A percentile compares a stretch with the other conserved stretches of the same genome.
Conservation (phyloP, 1,284 basidiomycete species). For the Ustilago loliicola region DNA sequence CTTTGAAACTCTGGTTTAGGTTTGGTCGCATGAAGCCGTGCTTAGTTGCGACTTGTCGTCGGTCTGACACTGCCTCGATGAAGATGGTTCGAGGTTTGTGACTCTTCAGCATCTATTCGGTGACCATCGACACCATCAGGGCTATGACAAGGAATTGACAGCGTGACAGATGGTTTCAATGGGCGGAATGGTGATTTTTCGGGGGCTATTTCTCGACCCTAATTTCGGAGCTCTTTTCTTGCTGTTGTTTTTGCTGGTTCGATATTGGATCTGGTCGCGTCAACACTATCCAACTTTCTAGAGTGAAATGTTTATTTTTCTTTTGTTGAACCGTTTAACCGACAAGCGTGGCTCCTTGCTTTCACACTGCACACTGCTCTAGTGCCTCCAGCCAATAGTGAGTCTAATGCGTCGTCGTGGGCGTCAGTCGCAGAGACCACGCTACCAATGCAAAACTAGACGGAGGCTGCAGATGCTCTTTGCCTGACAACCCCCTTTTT, state of each 20-base stretch:
- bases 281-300: not conserved
- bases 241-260: not conserved
- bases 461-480: not conserved
- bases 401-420: not conserved
- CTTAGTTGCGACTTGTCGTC: no score
- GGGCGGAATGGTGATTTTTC: not conserved
- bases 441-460: no score
- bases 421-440: no score
- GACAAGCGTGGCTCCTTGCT: not conserved
- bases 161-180: not conserved
- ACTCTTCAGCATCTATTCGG: not conserved
- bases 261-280: not conserved
- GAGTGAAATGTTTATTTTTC: not conserved
- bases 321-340: not conserved
- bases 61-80: no score
- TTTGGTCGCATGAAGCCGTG: not conserved
- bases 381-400: not conserved
- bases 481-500: not conserved
- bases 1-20: not conserved
- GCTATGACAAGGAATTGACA: not conserved
- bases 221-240: not conserved
- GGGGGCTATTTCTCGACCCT: conserved; percentile 2
- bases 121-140: not conserved
- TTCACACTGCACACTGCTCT: not conserved
- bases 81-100: not conserved